phyloP scores from a whole-genome alignment of 73 alveolate species.

The Paramecium tetraurelia region DNA sequence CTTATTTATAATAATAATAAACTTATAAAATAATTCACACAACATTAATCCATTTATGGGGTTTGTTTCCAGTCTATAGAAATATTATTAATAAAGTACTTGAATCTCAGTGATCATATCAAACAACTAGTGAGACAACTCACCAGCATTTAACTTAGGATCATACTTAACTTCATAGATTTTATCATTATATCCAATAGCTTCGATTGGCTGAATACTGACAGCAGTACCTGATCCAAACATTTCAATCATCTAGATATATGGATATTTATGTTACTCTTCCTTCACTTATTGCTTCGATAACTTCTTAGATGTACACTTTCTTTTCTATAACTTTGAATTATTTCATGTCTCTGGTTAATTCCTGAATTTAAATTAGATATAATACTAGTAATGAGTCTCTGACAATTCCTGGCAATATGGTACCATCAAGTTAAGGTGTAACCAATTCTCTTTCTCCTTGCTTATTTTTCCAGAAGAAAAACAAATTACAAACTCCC shows the following conservation, averaged over 20 bases:
- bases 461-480: conserved; percentile 60
- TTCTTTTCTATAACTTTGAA: conserved; percentile 72
- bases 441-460: conserved; percentile 77
- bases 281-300: conserved; percentile 68
- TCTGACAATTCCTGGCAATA: conserved; percentile 78
- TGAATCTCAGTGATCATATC: background rate
- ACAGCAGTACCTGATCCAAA: conserved; percentile 89
- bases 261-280: conserved; percentile 56
- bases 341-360: conserved; percentile 57
- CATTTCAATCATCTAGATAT: conserved; percentile 67
- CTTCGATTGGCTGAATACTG: conserved; percentile 73
- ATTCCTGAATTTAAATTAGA: background rate
- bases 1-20: background rate
- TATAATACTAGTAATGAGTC: conserved; percentile 61
- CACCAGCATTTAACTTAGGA: background rate
- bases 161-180: conserved; percentile 46
- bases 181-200: conserved; percentile 60
- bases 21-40: background rate
- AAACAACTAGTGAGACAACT: background rate
- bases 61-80: background rate
- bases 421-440: conserved; percentile 77
- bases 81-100: background rate
- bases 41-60: conserved; percentile 24
- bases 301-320: conserved; percentile 69
- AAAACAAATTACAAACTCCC: conserved; percentile 63